Percentiles rank a stretch among this genome's conserved stretches.
Evolutionary conservation across 139 green algal species (phyloP).

Genomic region (Chlorella sp.): DNA sequence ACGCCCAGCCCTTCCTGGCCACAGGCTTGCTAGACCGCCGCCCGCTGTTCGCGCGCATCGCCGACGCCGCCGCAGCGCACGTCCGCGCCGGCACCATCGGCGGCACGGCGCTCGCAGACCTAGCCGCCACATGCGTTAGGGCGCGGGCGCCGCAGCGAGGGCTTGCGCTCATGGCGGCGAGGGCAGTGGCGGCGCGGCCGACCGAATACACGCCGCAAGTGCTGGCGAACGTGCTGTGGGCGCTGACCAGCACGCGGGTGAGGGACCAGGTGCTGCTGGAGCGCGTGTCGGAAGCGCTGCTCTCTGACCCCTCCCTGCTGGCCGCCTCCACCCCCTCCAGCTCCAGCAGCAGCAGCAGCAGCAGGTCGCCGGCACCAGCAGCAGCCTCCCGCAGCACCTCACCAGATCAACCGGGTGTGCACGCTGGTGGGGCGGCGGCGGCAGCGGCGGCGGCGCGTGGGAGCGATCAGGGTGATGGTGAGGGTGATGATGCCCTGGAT

Average conservation of each 20-base stretch:
- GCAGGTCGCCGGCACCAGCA: no score
- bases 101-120: not conserved
- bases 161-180: conserved; percentile 10
- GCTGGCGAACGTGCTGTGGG: conserved; percentile 34
- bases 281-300: no score
- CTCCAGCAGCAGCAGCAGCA: no score
- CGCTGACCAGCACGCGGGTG: conserved; percentile 18
- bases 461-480: no score
- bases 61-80: not conserved
- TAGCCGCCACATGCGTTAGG: conserved; percentile 19
- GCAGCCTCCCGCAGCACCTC: no score
- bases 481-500: no score
- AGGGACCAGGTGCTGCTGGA: conserved; percentile 22
- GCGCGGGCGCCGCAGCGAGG: conserved; percentile 13
- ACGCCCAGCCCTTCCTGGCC: conserved; percentile 7
- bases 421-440: no score
- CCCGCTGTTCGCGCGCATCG: conserved; percentile 15
- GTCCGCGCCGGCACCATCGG: not conserved
- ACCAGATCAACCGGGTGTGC: no score
- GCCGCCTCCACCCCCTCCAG: no score
- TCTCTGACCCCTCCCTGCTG: no score
- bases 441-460: no score
- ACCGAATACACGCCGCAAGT: conserved; percentile 9
- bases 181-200: conserved; percentile 1
- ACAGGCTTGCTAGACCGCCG: no score